Conservation (phyloP, 495 filamentous ascomycete species). For the Tuber aestivum region DNA sequence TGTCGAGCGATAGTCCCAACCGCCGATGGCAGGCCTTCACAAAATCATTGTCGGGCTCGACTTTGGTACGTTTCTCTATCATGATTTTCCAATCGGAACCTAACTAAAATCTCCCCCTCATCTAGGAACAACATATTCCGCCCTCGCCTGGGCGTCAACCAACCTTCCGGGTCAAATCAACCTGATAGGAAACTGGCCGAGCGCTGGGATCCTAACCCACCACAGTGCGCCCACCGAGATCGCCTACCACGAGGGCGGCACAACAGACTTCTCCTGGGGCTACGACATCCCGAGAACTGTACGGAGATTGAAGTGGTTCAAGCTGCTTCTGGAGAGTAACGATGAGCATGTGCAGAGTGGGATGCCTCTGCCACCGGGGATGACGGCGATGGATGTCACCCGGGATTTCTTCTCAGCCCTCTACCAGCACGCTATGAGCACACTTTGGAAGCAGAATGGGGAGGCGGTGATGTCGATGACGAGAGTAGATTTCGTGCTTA, state of each 20-base stretch:
- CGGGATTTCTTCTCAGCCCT: slow-evolving; percentile 62
- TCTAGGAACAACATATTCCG: slow-evolving; percentile 19
- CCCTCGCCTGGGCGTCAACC: slow-evolving; percentile 18
- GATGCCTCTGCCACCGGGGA: slow-evolving; percentile 10
- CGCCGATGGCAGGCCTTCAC: slow-evolving; percentile 5
- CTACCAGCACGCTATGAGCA: slow-evolving; percentile 66
- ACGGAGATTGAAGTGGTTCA: slow-evolving; percentile 65
- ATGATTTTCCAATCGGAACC: background rate
- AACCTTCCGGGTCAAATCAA: slow-evolving; percentile 12
- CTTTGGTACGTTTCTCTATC: slow-evolving; percentile 8
- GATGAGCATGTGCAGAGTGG: slow-evolving; percentile 48
- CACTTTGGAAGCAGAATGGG: slow-evolving; percentile 57
- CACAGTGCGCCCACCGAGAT: slow-evolving; percentile 60
- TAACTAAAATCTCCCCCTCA: background rate
- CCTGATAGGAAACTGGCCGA: slow-evolving; percentile 16
- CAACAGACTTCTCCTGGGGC: slow-evolving; percentile 57
- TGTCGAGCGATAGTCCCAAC: background rate
- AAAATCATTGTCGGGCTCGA: slow-evolving; percentile 17
- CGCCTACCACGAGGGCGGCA: slow-evolving; percentile 47
- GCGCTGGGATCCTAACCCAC: slow-evolving; percentile 12
- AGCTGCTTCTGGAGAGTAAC: slow-evolving; percentile 64
- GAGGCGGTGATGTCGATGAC: slow-evolving; percentile 56
- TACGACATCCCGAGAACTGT: slow-evolving; percentile 70
- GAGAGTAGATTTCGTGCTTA: slow-evolving; percentile 51
- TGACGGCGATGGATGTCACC: slow-evolving; percentile 19